Base-by-base conservation (phyloP, 202 grass and related monocot species). In the Carex arenaria region DNA sequence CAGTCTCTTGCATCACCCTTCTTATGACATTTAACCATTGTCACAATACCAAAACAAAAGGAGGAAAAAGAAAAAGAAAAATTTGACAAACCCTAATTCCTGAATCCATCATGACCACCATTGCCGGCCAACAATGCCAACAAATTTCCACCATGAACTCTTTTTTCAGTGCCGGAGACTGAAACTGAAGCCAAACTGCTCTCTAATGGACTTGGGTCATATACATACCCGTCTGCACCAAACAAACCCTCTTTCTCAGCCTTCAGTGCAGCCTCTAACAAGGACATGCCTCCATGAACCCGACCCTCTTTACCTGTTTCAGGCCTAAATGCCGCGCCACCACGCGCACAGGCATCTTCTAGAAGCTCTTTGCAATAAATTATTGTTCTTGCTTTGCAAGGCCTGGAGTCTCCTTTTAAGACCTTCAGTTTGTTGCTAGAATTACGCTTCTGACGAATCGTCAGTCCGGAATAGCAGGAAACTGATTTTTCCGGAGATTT, bases 71-170 rank as follows among this genome's bases (percentile, higher is more conserved):
- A 68, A 17, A 10, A 67, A 22, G 2, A 28, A 54, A 82, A 67
- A n/a, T 51, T 56, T 63, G 30, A 59, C 45, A 69, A 82, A 69
- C 61, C 62, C 80, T 82, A 82, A 14, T 82, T 82, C 47, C 80
- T 69, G 17, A 69, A 47, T 67, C 47, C 42, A 62, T 79, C 61
- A 18, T 52, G 31, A 12, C 54, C 68, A 20, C 19, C 82, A 76
- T 63, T 76, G 53, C 53, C 59, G 6, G 82, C 47, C 20, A 85
- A 18, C 72, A 85, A 36, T 32, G 67, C 83, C 83, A 85, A 64
- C 57, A 78, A 56, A 28, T 78, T 79, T 18, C 83, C 83, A 2
- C 83, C 83, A 66, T 85, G 83, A 49, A 85, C 83, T 60, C 83
- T 77, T 45, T 72, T 59, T 85, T 85, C 83, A 32, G 83, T 68